Base-by-base conservation (phyloP, 352 stramenopile species). In the Globisporangium takayamanum region DNA sequence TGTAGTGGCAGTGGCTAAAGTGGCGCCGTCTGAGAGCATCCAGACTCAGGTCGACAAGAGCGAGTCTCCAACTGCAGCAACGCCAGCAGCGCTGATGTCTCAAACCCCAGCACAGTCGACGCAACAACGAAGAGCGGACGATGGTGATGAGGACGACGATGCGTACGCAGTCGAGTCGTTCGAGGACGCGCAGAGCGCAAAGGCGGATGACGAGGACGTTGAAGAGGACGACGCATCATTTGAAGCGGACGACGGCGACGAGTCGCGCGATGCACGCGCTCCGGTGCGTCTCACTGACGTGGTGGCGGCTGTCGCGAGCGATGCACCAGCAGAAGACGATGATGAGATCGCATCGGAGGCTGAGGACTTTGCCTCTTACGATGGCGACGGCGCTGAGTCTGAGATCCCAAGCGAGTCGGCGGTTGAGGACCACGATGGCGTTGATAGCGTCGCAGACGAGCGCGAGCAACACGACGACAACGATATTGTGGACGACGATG, bases 111-210 rank as follows among this genome's bases (percentile, higher is more conserved):
- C 12, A 53, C 12, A 12, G 26, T 22, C 48, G 5, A 33, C 2
- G 25, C 7, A 6, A 10, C 28, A 18, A 28, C 7, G 10, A 3
- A 30, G 39, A 14, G 12, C 10, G 47, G 37, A 50, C 20, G 36
- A 48, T 5, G 8, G 33, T 7, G 37, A 18, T 1, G 51, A 62
- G 3, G 41, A 54, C 7, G 62, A 59, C 11, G 53, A 68, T 16
- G 63, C 74, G 25, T 75, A 70, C 44, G 74, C 69, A 50, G 55
- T 59, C n/a, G 74, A 76, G 11, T 80, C 71, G 14, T 76, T 78
- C 49, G 71, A 80, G 36, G 47, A 55, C 30, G 65, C 62, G 6
- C 53, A 61, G 16, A 55, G 59, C 33, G 51, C 59, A 18, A 30
- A 12, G 48, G 42, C 16, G 10, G 26, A 47, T 30, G 44, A 48